Percentiles rank a stretch among this genome's conserved stretches.
Conservation (phyloP, 2,329 filamentous ascomycete species). For the Microdochium trichocladiopsis region DNA sequence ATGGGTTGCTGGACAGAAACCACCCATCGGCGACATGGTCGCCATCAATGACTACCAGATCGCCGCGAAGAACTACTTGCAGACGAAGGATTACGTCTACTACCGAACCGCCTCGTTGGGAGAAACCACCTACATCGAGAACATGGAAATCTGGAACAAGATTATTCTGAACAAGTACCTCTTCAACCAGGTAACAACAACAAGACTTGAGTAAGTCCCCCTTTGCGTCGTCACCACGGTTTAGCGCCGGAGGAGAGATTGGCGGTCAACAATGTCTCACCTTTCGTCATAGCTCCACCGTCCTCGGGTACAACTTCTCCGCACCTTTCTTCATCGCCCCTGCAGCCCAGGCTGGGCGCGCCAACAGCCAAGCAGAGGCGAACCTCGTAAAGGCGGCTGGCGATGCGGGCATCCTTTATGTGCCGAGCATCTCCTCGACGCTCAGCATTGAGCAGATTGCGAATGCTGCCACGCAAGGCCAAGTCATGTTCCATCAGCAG, state of each 20-base stretch:
- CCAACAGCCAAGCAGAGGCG: conserved; percentile 22
- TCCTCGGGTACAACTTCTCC: conserved; percentile 28
- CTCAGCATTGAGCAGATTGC: conserved; percentile 14
- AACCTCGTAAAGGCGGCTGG: conserved; percentile 27
- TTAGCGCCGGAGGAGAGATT: no score
- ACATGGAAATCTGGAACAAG: conserved; percentile 28
- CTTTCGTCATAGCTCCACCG: conserved; percentile 15
- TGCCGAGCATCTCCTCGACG: conserved; percentile 26
- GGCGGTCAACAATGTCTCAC: no score
- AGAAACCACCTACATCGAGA: conserved; percentile 31
- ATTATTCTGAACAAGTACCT: conserved; percentile 23
- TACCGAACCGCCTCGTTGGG: conserved; percentile 29
- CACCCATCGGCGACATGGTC: conserved; percentile 20
- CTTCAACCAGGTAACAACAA: conserved; percentile 20
- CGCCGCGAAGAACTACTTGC: conserved; percentile 25
- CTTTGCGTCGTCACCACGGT: conserved; percentile 18
- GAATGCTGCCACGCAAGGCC: conserved; percentile 2
- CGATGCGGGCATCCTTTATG: conserved; percentile 26
- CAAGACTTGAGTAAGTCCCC: conserved; percentile 16
- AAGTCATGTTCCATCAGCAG: conserved; percentile 13
- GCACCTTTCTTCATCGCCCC: conserved; percentile 30
- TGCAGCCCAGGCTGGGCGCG: conserved; percentile 22
- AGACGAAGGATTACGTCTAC: conserved; percentile 24
- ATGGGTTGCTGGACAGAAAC: conserved; percentile 8
- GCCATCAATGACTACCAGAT: conserved; percentile 30